These are phyloP conservation scores for Auxenochlorella protothecoides DNA, from an alignment of 139 green algal species.

Conservation along the genomic window DNA sequence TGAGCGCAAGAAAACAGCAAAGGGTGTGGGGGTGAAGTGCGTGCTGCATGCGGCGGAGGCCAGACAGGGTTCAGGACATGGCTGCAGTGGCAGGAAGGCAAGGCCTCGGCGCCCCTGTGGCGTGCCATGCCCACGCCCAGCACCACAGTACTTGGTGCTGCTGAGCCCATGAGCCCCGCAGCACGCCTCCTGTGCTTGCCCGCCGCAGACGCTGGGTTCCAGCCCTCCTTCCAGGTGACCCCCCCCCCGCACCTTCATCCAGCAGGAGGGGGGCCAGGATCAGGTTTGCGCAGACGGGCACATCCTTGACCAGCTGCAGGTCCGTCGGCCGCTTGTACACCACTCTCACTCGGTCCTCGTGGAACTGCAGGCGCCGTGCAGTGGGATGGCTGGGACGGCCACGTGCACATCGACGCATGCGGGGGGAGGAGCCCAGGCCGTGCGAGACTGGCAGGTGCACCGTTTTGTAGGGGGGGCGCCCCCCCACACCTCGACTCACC, in stretches of 20 bases:
- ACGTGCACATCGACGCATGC: too few species aligned
- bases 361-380: background rate
- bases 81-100: background rate
- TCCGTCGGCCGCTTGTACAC: conserved; percentile 64
- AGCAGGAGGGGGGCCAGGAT: conserved; percentile 51
- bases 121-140: too few species aligned
- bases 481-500: conserved; percentile 1
- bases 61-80: background rate
- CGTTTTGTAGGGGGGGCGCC: background rate
- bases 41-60: background rate
- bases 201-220: background rate
- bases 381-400: background rate
- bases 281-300: conserved; percentile 55
- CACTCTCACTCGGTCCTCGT: conserved; percentile 27
- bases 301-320: conserved; percentile 42
- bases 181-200: background rate
- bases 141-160: background rate
- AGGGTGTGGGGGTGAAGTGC: background rate
- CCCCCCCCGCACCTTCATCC: conserved; percentile 40
- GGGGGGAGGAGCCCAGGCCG: too few species aligned
- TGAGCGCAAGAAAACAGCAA: too few species aligned
- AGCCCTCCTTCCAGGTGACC: background rate
- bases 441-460: background rate
- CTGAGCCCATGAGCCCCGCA: background rate
- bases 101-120: too few species aligned